phyloP scores from a whole-genome alignment of 2,329 filamentous ascomycete species.

The Biscogniauxia sp. region DNA sequence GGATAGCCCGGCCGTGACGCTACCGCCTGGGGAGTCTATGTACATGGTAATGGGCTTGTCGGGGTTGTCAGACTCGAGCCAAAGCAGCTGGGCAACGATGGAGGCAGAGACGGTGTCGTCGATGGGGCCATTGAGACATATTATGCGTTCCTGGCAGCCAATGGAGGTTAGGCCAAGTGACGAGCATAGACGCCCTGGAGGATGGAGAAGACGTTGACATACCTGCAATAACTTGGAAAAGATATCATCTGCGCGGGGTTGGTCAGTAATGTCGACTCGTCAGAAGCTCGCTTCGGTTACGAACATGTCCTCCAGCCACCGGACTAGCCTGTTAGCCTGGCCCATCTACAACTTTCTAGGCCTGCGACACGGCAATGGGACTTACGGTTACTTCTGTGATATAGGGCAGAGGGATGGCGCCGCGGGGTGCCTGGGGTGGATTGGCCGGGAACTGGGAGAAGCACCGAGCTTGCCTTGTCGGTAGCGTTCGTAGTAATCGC shows the following conservation, averaged over 20 bases:
- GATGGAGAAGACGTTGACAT: conserved; percentile 19
- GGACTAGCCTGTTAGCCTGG: conserved; percentile 49
- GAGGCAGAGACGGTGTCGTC: conserved; percentile 89
- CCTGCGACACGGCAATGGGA: neutral
- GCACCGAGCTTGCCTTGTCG: conserved; percentile 36
- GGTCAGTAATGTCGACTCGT: conserved; percentile 21
- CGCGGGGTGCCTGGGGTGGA: conserved; percentile 30
- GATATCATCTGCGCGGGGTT: conserved; percentile 62
- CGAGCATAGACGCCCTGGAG: conserved; percentile 12
- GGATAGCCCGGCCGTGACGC: conserved; percentile 80
- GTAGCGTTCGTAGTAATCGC: conserved; percentile 36
- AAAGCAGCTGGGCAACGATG: conserved; percentile 92
- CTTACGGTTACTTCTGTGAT: conserved; percentile 55
- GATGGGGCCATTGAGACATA: conserved; percentile 89
- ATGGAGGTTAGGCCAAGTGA: conserved; percentile 15
- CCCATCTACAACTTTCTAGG: conserved; percentile 1
- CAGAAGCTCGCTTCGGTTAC: conserved; percentile 31
- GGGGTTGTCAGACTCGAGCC: conserved; percentile 94
- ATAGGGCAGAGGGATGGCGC: conserved; percentile 54
- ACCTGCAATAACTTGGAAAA: conserved; percentile 79
- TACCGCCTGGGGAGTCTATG: conserved; percentile 94
- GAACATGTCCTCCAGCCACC: conserved; percentile 76
- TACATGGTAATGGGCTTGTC: conserved; percentile 96
- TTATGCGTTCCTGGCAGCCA: conserved; percentile 73
- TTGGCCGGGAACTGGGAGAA: conserved; percentile 43